Evolutionary conservation across 2,329 filamentous ascomycete species (phyloP), one percentile per base, ranked within the genome.

Genomic region (Monilinia aucupariae): DNA sequence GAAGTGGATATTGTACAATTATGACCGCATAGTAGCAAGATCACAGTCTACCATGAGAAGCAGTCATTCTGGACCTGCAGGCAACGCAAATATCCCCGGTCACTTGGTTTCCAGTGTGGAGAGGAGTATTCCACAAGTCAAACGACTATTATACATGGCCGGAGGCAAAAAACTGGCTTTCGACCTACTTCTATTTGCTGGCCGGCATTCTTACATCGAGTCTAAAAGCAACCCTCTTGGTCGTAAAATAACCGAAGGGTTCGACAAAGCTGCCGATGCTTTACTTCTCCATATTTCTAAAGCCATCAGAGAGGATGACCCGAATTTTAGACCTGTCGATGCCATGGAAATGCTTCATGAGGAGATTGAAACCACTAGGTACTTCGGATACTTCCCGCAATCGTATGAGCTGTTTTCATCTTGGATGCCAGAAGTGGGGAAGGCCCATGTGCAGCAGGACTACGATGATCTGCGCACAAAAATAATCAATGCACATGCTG

Each of bases 351-450:
- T 59, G 32, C 56, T 59, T n/a, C 9, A 20, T 2, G 56, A 59
- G 1, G 56, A 59, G 22, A 50, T 59, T 27, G 47, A 59, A 22
- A 39, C 32, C 17, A 48, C 30, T 3, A 22, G 17, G 10, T 12
- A 50, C 9, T 15, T 10, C 4, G 30, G 32, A 48, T 59, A 41
- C 22, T 59, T 59, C 20, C 22, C 30, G 2, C 30, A 50, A 41
- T 49, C 47, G 13, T 59, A 59, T 27, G n/a, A 59, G 5, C 25
- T 59, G 8, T 50, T 59, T 25, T 37, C 17, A 4, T 22, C 20
- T 39, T 59, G 56, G 56, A 50, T 59, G 56, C 56, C 56, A 51
- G 47, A 50, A 37, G 56, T 50, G 22, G 56, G 25, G 30, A n/a
- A 22, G 17, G 34, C 56, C 8, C 22, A 37, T 37, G 30, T 50